Base-by-base conservation (phyloP, 345 rosid species). In the Lepidium aucheri region DNA sequence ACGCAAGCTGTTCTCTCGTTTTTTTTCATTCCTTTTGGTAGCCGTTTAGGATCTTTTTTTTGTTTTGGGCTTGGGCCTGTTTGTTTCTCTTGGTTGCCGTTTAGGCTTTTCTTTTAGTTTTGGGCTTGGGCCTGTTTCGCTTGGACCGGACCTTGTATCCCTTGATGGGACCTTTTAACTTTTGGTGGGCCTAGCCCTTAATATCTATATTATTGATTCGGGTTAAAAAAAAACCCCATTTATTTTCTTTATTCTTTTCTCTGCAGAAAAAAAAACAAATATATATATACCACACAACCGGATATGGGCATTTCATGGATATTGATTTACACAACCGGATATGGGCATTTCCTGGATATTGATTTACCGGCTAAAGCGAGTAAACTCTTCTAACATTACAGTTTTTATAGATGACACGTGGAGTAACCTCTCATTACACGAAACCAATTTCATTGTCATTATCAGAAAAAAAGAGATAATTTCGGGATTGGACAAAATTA, bases 381-480 rank as follows among this genome's bases (percentile, higher is more conserved):
- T 71, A 15, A 28, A 24, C 44, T 18, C 28, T 38, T 39, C 40
- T 56, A 65, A 47, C 51, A 8, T 36, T 53, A 57, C 3, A 5
- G 6, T 42, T 8, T 51, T n/a, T 0, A 10, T 41, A 73, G 63
- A 80, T 72, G 78, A 59, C 77, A 87, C 88, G 82, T 82, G 86
- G 83, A 67, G 28, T 10, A 35, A 34, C 30, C 51, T 14, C 66
- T 44, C 49, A 36, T 45, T 39, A 42, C 64, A 67, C 66, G 69
- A 65, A 69, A 62, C 65, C 67, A 65, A 56, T 73, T 70, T 75
- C 46, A 22, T 66, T 39, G 41, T 40, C 42, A 44, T 46, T 60
- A 76, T 68, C 63, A 36, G 35, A 7, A 18, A 24, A 33, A 51
- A 15, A 34, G 5, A 40, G 35, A 34, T 60, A 32, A 53, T 64